A percentile compares a stretch with the other conserved stretches of the same genome.
Evolutionary conservation across 2,329 filamentous ascomycete genomes (phyloP).

Genomic region (Cordyceps javanica): DNA sequence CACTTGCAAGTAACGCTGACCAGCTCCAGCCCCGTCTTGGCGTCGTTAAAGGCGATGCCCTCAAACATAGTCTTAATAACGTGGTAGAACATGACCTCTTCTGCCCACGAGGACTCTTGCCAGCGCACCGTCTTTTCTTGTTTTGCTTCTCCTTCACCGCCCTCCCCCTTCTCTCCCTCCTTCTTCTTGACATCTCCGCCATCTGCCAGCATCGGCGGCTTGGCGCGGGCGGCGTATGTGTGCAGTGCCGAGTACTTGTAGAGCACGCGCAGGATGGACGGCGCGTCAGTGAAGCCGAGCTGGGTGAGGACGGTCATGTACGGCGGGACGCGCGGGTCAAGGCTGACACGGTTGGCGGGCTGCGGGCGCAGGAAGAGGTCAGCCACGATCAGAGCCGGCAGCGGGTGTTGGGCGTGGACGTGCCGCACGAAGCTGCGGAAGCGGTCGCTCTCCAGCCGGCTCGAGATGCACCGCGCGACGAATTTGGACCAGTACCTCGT

Average conservation of each 20-base stretch:
- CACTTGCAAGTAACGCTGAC: slow-evolving; percentile 47
- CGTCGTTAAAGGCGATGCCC: slow-evolving; percentile 40
- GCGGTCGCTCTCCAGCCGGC: slow-evolving; percentile 45
- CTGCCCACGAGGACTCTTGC: slow-evolving; percentile 55
- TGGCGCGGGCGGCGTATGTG: slow-evolving; percentile 15
- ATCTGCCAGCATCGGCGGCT: slow-evolving; percentile 4
- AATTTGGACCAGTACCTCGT: slow-evolving; percentile 44
- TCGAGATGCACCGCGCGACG: slow-evolving; percentile 41
- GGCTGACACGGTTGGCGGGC: slow-evolving; percentile 38
- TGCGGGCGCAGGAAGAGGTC: slow-evolving; percentile 54
- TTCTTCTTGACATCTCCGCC: slow-evolving; percentile 15
- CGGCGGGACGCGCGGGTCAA: slow-evolving; percentile 54
- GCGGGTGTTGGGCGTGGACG: slow-evolving; percentile 44
- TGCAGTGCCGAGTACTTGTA: slow-evolving; percentile 53
- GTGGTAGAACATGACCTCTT: slow-evolving; percentile 90
- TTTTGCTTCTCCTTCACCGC: slow-evolving; percentile 9
- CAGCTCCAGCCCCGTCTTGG: slow-evolving; percentile 44
- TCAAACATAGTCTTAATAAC: slow-evolving; percentile 79
- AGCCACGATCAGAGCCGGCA: slow-evolving; percentile 46
- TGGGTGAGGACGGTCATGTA: slow-evolving; percentile 52
- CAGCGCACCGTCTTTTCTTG: slow-evolving; percentile 33
- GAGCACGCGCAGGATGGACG: slow-evolving; percentile 48
- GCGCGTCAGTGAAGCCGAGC: slow-evolving; percentile 45
- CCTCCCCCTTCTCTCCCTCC: slow-evolving; percentile 17
- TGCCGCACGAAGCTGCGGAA: slow-evolving; percentile 48